Conservation (phyloP, 2,329 filamentous ascomycete species). For the Calonectria ilicicola region DNA sequence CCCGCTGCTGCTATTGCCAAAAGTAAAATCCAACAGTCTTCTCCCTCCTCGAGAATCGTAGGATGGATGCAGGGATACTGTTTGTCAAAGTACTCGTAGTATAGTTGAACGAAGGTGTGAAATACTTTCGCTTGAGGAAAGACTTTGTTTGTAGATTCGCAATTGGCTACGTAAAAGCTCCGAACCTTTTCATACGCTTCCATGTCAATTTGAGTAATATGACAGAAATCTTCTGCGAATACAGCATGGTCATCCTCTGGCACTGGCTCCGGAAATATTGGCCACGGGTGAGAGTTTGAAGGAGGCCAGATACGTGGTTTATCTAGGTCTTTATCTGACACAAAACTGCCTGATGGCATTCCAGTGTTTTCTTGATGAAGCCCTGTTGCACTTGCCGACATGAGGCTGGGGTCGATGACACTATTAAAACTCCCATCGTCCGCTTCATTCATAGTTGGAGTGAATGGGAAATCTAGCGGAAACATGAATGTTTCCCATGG, state of each 20-base stretch:
- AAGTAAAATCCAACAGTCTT: neutral
- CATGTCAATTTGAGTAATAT: neutral
- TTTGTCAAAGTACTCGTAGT: neutral
- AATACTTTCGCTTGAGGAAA: neutral
- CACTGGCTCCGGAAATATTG: neutral
- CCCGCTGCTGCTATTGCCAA: neutral
- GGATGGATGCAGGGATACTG: neutral
- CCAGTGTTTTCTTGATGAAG: neutral
- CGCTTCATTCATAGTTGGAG: neutral
- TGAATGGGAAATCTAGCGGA: neutral
- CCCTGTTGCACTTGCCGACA: neutral
- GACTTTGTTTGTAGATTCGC: neutral
- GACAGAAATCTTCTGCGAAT: neutral
- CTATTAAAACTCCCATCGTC: neutral
- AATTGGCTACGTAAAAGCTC: neutral
- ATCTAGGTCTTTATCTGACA: no score
- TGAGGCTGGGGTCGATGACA: no score
- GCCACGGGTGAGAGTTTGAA: neutral
- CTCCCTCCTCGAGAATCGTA: neutral
- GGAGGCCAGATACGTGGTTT: no score
- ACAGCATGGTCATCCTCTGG: neutral
- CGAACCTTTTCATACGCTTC: neutral
- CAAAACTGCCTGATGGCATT: no score
- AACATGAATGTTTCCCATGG: neutral
- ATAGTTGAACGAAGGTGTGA: neutral